phyloP scores from a whole-genome alignment of 257 asterid genomes.

The Solanum peruvianum region DNA sequence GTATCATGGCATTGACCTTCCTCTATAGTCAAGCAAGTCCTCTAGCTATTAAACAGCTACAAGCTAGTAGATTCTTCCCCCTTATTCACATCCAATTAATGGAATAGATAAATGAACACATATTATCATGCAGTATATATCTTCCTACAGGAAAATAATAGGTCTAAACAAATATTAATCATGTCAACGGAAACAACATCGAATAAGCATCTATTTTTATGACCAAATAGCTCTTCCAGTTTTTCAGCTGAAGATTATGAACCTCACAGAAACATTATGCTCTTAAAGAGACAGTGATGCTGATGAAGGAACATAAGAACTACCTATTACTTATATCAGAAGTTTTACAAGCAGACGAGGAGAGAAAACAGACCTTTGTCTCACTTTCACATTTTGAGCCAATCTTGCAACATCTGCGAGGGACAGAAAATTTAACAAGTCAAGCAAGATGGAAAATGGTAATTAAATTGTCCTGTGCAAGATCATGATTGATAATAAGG shows the following conservation, averaged over 20 bases:
- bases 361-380: conserved; percentile 62
- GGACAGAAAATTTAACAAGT: not conserved
- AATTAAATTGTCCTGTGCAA: not conserved
- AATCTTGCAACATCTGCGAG: conserved; percentile 68
- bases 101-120: not conserved
- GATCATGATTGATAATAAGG: not conserved
- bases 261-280: not conserved
- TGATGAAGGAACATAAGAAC: not conserved
- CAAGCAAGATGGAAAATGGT: not conserved
- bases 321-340: not conserved
- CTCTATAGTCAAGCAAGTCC: not conserved
- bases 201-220: not conserved
- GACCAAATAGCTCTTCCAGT: not conserved
- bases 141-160: not conserved
- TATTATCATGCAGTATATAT: not conserved
- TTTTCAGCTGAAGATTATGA: not conserved
- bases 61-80: not conserved
- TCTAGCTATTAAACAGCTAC: not conserved
- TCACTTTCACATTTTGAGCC: conserved; percentile 81
- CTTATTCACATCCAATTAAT: not conserved
- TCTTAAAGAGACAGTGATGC: not conserved
- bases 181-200: not conserved
- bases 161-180: not conserved
- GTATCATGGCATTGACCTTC: not conserved
- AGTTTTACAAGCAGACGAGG: not conserved